A percentile compares a stretch with the other conserved stretches of the same genome.
Conservation (phyloP, 2,329 filamentous ascomycete species). For the Zymoseptoria brevis region DNA sequence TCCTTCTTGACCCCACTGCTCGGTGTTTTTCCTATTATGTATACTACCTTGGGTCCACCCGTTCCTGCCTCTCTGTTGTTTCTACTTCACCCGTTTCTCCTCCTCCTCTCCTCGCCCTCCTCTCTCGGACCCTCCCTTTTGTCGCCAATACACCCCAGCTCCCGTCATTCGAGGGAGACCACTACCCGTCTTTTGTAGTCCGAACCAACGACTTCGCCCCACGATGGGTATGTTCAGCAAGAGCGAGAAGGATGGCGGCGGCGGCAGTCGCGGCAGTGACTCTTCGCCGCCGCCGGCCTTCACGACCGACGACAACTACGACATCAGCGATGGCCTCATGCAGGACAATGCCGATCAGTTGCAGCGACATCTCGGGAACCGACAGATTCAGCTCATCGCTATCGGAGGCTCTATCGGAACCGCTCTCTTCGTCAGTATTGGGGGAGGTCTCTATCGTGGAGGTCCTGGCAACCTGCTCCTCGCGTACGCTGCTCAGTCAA, state of each 20-base stretch:
- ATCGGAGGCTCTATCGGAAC: constrained; percentile 31
- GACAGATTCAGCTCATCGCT: constrained; percentile 31
- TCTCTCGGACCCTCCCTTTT: no score
- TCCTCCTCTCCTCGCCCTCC: neutral
- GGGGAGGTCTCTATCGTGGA: constrained; percentile 45
- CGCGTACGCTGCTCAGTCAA: constrained; percentile 50
- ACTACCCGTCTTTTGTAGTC: neutral
- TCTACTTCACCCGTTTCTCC: neutral
- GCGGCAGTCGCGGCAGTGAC: neutral
- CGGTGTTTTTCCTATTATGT: neutral
- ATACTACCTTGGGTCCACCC: neutral
- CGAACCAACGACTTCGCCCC: neutral
- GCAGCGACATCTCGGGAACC: constrained; percentile 27
- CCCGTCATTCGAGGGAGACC: neutral
- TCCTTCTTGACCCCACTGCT: neutral
- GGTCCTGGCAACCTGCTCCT: constrained; percentile 50
- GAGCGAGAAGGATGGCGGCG: neutral
- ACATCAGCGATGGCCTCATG: constrained; percentile 5
- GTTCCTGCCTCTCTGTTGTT: neutral
- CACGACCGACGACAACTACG: neutral
- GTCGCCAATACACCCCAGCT: neutral
- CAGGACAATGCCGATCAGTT: constrained; percentile 24
- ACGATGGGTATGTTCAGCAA: neutral
- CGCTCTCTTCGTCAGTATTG: constrained; percentile 42
- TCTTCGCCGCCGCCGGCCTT: neutral